Conservation (phyloP, 352 stramenopile species). For the Phytophthora hybrid region DNA sequence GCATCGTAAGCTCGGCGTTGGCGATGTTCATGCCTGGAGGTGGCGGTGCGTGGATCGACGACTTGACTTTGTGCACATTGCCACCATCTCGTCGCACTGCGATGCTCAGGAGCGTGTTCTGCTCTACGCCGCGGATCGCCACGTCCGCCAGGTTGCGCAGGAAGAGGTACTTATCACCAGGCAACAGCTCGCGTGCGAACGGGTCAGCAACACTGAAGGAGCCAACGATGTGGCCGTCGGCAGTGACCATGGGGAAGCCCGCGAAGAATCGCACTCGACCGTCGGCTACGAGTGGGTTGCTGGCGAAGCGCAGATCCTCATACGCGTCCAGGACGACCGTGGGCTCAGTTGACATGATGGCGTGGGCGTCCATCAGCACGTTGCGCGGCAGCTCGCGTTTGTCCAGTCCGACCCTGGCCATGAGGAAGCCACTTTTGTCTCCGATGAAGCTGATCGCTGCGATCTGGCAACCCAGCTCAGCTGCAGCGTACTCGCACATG, state of each 20-base stretch:
- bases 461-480: slow-evolving; percentile 84
- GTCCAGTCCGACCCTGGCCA: slow-evolving; percentile 80
- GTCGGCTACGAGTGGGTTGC: slow-evolving; percentile 82
- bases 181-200: slow-evolving; percentile 78
- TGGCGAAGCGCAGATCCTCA: slow-evolving; percentile 81
- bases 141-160: slow-evolving; percentile 86
- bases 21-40: slow-evolving; percentile 69
- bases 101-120: slow-evolving; percentile 72
- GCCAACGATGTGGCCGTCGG: slow-evolving; percentile 70
- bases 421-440: slow-evolving; percentile 87
- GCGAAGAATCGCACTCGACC: slow-evolving; percentile 86
- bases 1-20: slow-evolving; percentile 81
- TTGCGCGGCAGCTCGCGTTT: slow-evolving; percentile 85
- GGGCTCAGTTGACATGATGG: slow-evolving; percentile 81
- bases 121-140: slow-evolving; percentile 78
- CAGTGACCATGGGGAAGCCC: slow-evolving; percentile 78
- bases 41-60: slow-evolving; percentile 48
- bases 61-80: slow-evolving; percentile 40
- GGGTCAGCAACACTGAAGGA: slow-evolving; percentile 82
- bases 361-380: slow-evolving; percentile 81
- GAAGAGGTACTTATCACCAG: slow-evolving; percentile 84
- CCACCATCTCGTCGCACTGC: slow-evolving; percentile 32
- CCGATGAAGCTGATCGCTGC: slow-evolving; percentile 86
- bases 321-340: slow-evolving; percentile 84
- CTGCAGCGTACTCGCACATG: slow-evolving; percentile 87